Conservation (phyloP, 495 filamentous ascomycete species). For the Entonaema liquescens region DNA sequence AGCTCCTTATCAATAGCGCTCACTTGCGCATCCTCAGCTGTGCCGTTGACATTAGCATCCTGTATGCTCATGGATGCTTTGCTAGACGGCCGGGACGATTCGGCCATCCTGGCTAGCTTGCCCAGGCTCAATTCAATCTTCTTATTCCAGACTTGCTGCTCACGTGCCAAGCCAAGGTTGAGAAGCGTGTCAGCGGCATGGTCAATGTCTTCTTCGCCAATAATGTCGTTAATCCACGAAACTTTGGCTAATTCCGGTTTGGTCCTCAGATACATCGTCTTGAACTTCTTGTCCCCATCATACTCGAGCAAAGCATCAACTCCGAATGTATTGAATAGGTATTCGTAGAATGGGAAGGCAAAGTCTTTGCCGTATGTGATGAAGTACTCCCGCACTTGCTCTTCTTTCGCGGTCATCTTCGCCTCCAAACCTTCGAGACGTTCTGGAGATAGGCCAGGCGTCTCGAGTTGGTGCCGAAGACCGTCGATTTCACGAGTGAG, state of each 20-base stretch:
- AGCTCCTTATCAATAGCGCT: constrained; percentile 67
- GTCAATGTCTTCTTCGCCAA: constrained; percentile 73
- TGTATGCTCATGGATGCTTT: constrained; percentile 42
- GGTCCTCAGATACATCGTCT: constrained; percentile 78
- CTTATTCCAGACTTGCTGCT: constrained; percentile 84
- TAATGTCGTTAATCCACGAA: constrained; percentile 94
- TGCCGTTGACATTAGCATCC: constrained; percentile 36
- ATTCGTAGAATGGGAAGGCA: constrained; percentile 81
- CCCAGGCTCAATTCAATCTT: constrained; percentile 89
- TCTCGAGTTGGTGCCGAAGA: constrained; percentile 41
- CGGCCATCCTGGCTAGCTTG: constrained; percentile 80
- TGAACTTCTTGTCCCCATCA: constrained; percentile 66
- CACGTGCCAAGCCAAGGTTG: constrained; percentile 67
- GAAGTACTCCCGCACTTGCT: constrained; percentile 67
- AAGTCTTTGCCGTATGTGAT: constrained; percentile 76
- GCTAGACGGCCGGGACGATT: constrained; percentile 50
- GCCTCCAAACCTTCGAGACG: constrained; percentile 42
- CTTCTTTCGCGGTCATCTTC: constrained; percentile 48
- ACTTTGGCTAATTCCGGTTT: constrained; percentile 74
- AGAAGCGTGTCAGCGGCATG: constrained; percentile 73
- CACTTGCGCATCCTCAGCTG: constrained; percentile 48
- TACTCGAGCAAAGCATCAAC: constrained; percentile 74
- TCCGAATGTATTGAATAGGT: constrained; percentile 70
- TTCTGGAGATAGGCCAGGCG: constrained; percentile 30
- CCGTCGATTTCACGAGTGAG: constrained; percentile 52